These are phyloP conservation scores for Lentinula sp. DNA, from an alignment of 768 basidiomycete species.

Conservation along the genomic window DNA sequence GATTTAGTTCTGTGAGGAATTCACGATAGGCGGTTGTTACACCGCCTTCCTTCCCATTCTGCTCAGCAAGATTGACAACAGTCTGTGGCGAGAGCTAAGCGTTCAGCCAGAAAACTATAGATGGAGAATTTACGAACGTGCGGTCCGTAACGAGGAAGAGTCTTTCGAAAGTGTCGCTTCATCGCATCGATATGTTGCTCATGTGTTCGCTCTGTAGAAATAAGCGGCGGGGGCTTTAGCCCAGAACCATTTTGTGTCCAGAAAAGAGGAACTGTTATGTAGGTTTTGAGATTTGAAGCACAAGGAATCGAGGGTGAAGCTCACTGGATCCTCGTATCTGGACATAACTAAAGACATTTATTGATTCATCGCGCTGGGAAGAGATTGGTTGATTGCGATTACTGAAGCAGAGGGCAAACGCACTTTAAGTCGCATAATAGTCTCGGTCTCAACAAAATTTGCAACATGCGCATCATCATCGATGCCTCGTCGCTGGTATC, in stretches of 20 bases:
- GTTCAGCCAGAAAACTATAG: background rate
- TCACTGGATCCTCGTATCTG: constrained; percentile 89
- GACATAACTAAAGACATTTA: constrained; percentile 82
- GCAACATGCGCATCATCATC: constrained; percentile 92
- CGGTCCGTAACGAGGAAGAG: constrained; percentile 65
- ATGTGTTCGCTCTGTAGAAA: constrained; percentile 68
- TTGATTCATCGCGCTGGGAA: constrained; percentile 60
- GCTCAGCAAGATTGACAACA: constrained; percentile 86
- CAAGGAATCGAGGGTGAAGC: constrained; percentile 17
- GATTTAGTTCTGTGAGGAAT: constrained; percentile 47
- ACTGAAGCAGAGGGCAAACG: constrained; percentile 11
- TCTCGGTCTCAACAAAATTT: constrained; percentile 95
- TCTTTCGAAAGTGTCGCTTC: constrained; percentile 66
- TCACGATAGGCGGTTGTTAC: constrained; percentile 77
- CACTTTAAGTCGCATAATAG: constrained; percentile 79
- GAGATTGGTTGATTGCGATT: background rate
- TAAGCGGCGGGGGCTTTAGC: constrained; percentile 80
- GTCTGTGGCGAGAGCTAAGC: constrained; percentile 36
- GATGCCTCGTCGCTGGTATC: constrained; percentile 92
- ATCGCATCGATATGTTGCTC: constrained; percentile 67
- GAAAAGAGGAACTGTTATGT: constrained; percentile 71
- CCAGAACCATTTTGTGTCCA: constrained; percentile 89
- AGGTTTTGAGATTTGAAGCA: background rate
- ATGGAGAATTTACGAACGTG: constrained; percentile 41
- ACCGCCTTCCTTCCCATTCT: constrained; percentile 78